These are phyloP conservation scores for Pyrus betulifolia DNA, from an alignment of 306 rosid genomes.

Conservation along the genomic window DNA sequence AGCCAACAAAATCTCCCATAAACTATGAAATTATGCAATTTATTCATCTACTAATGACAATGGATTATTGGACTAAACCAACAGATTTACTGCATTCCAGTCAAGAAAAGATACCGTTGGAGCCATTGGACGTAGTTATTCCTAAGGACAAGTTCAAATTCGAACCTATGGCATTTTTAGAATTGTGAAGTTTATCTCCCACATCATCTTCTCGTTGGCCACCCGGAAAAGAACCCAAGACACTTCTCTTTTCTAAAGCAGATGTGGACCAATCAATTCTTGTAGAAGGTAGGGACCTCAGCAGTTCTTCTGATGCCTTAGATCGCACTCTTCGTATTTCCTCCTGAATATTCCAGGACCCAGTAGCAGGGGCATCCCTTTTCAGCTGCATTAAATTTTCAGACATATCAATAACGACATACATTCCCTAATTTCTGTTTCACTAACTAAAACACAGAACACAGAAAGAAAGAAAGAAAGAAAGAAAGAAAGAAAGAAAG, in stretches of 20 bases:
- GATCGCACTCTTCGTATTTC: conserved; percentile 86
- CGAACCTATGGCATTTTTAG: conserved; percentile 20
- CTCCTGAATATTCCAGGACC: conserved; percentile 95
- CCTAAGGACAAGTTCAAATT: conserved; percentile 32
- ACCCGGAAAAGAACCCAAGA: conserved; percentile 27
- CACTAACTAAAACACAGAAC: neutral
- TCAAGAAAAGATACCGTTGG: conserved; percentile 36
- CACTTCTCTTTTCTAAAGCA: conserved; percentile 35
- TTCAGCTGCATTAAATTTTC: conserved; percentile 50
- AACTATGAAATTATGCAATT: conserved; percentile 1
- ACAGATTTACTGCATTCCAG: conserved; percentile 6
- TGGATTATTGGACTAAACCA: conserved; percentile 12
- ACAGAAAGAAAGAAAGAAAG: neutral
- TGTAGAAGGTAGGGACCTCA: conserved; percentile 63
- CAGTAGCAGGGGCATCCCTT: conserved; percentile 56
- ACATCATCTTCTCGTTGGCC: conserved; percentile 31
- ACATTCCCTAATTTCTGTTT: neutral
- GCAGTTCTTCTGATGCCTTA: conserved; percentile 93
- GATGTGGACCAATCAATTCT: conserved; percentile 59
- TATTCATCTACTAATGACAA: neutral
- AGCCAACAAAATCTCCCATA: neutral
- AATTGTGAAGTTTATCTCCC: conserved; percentile 26
- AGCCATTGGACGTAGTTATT: conserved; percentile 12
- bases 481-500: neutral
- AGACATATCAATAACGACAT: neutral